Evolutionary conservation across 805 yeast genomes (phyloP), one percentile per base, ranked within the genome.

Genomic region (Schizosaccharomyces cryophilus): DNA sequence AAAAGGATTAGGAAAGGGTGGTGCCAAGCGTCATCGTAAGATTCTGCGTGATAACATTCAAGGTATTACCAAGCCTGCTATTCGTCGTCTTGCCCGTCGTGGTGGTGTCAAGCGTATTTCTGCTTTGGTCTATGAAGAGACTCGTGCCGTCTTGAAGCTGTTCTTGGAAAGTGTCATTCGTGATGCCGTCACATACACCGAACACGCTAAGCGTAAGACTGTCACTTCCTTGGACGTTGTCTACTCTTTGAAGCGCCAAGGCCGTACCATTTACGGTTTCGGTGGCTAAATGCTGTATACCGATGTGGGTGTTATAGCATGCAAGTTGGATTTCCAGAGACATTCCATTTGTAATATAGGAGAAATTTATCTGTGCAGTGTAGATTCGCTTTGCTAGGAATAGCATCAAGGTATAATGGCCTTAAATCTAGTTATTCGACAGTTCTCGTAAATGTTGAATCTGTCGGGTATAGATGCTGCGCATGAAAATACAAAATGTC

Each of bases 41-140:
- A 80, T 80, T 74, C 78, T 80, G 68, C 81, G 84, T 78, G 84
- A 80, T 74, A 80, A 80, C 79, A 80, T 80, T 67, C 84, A 80
- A 73, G 84, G 84, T 78, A 80, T 80, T 70, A 80, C 85, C 60
- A 80, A 80, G 75, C 85, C 85, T 69, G 85, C 84, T 69, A 80
- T 80, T 72, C 80, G 85, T 79, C 80, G 85, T 80, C 78, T 80
- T 70, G 85, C 85, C 59, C 80, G 85, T 80, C 81, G 85, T 80
- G 85, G 85, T 76, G 85, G 85, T 80, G 85, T 80, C 66, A 80
- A 80, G 77, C 82, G 85, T 78, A 80, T 80, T 68, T 80, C 84
- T 65, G 85, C 83, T 70, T 76, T 80, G 71, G 80, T 80, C 71
- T 80, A 80, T 74, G 85, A 80, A 75, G 85, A 80, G 75, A 83